Percentiles rank a stretch among this genome's conserved stretches.
Conservation (phyloP, 2,329 filamentous ascomycete species). For the Coniochaeta sp. region DNA sequence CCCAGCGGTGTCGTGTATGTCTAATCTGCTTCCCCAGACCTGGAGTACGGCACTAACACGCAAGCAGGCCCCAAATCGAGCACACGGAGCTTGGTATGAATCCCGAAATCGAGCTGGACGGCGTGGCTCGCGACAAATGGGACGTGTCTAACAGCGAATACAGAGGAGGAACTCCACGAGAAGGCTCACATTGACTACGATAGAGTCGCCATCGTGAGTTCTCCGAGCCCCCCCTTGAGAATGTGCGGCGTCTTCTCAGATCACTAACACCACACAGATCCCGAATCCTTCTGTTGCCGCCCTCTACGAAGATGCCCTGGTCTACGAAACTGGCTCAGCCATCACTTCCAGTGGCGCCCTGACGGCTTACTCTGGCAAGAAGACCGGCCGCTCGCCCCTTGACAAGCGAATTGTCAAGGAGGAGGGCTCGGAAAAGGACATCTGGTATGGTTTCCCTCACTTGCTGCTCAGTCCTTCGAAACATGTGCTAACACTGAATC, state of each 20-base stretch:
- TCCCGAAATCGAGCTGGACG: conserved; percentile 24
- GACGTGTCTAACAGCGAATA: conserved; percentile 12
- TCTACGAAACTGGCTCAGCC: conserved; percentile 93
- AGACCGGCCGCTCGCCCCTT: conserved; percentile 92
- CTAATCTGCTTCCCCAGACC: conserved; percentile 7
- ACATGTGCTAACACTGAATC: background rate
- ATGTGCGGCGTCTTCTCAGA: conserved; percentile 2
- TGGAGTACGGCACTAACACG: background rate
- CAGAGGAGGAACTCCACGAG: conserved; percentile 92
- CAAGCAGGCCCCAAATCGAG: conserved; percentile 64
- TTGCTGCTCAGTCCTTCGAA: background rate
- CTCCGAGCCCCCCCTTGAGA: background rate
- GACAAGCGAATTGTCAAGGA: conserved; percentile 99
- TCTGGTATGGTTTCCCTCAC: conserved; percentile 58
- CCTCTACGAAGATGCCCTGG: conserved; percentile 97
- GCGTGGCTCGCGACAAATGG: conserved; percentile 3
- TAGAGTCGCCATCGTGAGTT: conserved; percentile 86
- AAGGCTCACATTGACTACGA: conserved; percentile 99
- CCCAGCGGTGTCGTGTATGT: conserved; percentile 77
- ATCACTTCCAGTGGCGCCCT: conserved; percentile 94
- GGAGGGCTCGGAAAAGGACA: conserved; percentile 75
- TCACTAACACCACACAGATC: conserved; percentile 36
- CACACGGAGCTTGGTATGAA: conserved; percentile 70
- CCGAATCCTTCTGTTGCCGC: conserved; percentile 93
- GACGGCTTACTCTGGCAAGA: conserved; percentile 95